Base-by-base conservation (phyloP, 1,284 basidiomycete genomes). In the Puccinia coronata region DNA sequence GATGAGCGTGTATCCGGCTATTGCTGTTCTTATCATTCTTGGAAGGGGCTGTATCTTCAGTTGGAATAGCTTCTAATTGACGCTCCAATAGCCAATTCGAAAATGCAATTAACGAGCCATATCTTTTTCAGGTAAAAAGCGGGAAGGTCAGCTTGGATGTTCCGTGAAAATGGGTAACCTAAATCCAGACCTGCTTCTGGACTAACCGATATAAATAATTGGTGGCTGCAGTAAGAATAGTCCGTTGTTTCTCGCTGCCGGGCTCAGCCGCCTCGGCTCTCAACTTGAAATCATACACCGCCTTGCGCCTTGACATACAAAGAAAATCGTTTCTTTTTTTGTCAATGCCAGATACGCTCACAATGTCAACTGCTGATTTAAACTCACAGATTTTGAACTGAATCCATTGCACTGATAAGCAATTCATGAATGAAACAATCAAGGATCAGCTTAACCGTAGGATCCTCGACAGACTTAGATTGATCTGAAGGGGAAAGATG, bases 61-160 rank as follows among this genome's bases (percentile, higher is more conserved):
- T 36, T 57, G 39, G 9, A 43, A 53, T 39, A 36, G 34, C 25
- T 43, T 57, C 71, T 31, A 59, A 18, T 16, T 73, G 71, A 31
- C 87, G 86, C 87, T 98, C 96, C 78, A 99, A 91, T 83, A 99
- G 88, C 86, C 97, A 99, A 86, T 97, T 96, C 39, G 97, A 93
- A 83, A 99, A 94, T 9, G 95, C 94, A 84, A 99, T 97, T 67
- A 98, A 88, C 9, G 93, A 92, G 0, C 93, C 95, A 85, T 98
- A 97, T 20, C 74, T 76, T 51, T 82, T 92, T 94, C 92, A 53
- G 31, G 2, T 31, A 61, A n/a, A 34, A 49, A 41, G 28, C 41
- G 20, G 8, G 6, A 23, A 65, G 36, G 34, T 36, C 8, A 36
- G 47, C 20, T 70, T 23, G 18, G 14, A 70, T 49, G 6, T 5